These are phyloP conservation scores for Fusarium continuum DNA, from an alignment of 2,329 filamentous ascomycete species.

Conservation along the genomic window DNA sequence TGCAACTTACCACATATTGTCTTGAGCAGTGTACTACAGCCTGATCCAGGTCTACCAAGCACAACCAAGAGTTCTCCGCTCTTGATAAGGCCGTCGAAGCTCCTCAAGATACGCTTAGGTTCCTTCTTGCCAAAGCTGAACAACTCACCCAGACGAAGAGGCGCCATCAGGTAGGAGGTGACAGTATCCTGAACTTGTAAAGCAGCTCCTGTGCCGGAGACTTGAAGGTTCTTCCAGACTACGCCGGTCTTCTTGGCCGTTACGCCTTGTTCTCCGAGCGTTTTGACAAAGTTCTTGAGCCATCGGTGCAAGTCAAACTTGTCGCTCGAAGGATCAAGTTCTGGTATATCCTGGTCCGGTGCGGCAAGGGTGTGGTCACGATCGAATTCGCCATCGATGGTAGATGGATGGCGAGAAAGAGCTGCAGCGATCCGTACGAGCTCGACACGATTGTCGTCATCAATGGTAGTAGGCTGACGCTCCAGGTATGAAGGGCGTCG, in stretches of 20 bases:
- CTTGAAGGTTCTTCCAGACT: constrained; percentile 70
- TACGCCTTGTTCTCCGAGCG: background rate
- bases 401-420: constrained; percentile 49
- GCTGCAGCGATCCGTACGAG: constrained; percentile 53
- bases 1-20: constrained; percentile 67
- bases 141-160: constrained; percentile 65
- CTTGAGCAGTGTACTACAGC: constrained; percentile 72
- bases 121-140: constrained; percentile 57
- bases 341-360: background rate
- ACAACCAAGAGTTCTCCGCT: constrained; percentile 75
- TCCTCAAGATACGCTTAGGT: constrained; percentile 68
- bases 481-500: background rate
- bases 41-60: constrained; percentile 71
- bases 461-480: constrained; percentile 37
- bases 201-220: constrained; percentile 72
- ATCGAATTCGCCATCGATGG: constrained; percentile 53
- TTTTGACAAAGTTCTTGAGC: background rate
- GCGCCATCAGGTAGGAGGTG: constrained; percentile 64
- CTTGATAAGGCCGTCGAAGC: constrained; percentile 71
- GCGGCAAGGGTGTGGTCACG: background rate
- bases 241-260: constrained; percentile 55
- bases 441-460: constrained; percentile 49
- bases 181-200: constrained; percentile 76
- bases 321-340: background rate
- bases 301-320: background rate